A percentile compares a stretch with the other conserved stretches of the same genome.
Conservation (phyloP, 139 green algal genomes). For the Chlorella sorokiniana region DNA sequence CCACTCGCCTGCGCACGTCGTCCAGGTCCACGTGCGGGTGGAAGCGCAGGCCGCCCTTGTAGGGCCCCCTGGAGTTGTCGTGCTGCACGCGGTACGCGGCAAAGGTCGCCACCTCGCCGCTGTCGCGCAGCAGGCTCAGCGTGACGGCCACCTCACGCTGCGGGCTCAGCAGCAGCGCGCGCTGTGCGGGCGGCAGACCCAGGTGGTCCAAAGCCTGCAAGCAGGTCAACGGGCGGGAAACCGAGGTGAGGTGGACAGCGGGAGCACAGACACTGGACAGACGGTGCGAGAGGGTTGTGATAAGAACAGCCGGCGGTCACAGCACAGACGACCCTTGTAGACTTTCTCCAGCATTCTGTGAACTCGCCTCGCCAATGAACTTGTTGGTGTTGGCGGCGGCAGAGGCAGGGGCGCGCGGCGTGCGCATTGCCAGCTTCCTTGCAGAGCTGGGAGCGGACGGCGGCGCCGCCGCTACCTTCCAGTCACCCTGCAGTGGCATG, state of each 20-base stretch:
- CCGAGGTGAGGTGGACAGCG: not conserved
- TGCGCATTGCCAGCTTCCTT: not conserved
- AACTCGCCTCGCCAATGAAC: slow-evolving; percentile 73
- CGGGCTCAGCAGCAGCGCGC: slow-evolving; percentile 76
- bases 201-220: slow-evolving; percentile 41
- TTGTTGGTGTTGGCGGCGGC: slow-evolving; percentile 82
- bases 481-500: not conserved
- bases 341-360: too few relatives aligned
- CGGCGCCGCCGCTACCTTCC: not conserved
- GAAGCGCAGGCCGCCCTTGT: slow-evolving; percentile 85
- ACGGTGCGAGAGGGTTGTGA: not conserved
- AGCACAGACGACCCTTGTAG: too few relatives aligned
- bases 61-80: slow-evolving; percentile 86
- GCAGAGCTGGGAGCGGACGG: slow-evolving; percentile 14
- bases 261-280: not conserved
- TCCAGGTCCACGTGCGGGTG: slow-evolving; percentile 80
- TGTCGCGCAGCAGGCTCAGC: slow-evolving; percentile 79
- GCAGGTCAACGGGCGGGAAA: not conserved
- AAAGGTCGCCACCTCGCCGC: slow-evolving; percentile 75
- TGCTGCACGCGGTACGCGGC: slow-evolving; percentile 86
- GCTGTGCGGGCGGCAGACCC: not conserved
- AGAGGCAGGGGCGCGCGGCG: not conserved
- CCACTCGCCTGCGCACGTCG: slow-evolving; percentile 51
- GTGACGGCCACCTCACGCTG: slow-evolving; percentile 78
- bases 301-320: not conserved